Conservation (phyloP, 441 rosid genomes). For the Pelargonium myrrhifolium region DNA sequence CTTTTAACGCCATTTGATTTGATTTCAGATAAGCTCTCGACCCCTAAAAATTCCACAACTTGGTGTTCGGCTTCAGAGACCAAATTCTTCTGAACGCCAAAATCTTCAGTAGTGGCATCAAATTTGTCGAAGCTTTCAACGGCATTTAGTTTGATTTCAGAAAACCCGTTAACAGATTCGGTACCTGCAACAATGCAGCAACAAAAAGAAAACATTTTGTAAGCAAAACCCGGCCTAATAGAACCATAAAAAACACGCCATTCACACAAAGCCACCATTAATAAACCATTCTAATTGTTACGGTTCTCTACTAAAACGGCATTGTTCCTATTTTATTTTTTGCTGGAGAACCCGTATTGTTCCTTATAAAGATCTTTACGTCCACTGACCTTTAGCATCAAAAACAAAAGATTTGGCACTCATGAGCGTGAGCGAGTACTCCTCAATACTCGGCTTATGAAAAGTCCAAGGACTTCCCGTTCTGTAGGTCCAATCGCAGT, state of each 20-base stretch:
- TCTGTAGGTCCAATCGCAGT: slow-evolving; percentile 54
- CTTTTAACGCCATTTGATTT: slow-evolving; percentile 12
- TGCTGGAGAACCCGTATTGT: slow-evolving; percentile 5
- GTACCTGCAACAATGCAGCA: slow-evolving; percentile 39
- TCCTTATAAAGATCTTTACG: neutral
- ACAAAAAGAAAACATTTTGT: slow-evolving; percentile 9
- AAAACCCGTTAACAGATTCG: slow-evolving; percentile 26
- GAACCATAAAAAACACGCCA: neutral
- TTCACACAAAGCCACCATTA: neutral
- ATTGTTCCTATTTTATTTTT: slow-evolving; percentile 6
- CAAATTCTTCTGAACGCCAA: slow-evolving; percentile 21
- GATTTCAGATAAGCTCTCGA: slow-evolving; percentile 19
- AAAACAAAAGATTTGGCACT: slow-evolving; percentile 23
- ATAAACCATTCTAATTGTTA: neutral
- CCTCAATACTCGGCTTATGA: slow-evolving; percentile 20
- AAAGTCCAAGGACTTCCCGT: slow-evolving; percentile 19
- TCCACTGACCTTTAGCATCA: slow-evolving; percentile 46
- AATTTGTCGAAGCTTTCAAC: slow-evolving; percentile 8
- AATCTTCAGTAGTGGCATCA: slow-evolving; percentile 15
- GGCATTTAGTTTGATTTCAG: slow-evolving; percentile 17
- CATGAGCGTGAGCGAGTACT: slow-evolving; percentile 22
- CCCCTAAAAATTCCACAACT: slow-evolving; percentile 9
- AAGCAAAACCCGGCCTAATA: neutral
- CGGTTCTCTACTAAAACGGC: neutral
- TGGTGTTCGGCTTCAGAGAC: slow-evolving; percentile 21